phyloP scores from a whole-genome alignment of 192 early-diverging fungal species.

The Dissophora globulifera region DNA sequence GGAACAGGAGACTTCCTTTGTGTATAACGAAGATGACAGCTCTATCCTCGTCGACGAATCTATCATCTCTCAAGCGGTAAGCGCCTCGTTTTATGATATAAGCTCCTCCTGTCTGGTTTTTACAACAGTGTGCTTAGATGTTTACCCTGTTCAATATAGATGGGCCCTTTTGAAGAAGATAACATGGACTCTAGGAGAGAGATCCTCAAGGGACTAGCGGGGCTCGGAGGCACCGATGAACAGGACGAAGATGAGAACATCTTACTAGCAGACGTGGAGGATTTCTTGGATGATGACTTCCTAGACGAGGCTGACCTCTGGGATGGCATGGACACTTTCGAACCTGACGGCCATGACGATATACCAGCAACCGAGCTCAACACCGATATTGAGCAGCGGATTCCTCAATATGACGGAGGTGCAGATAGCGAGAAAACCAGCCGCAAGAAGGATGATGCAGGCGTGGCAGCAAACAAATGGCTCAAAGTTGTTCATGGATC shows the following conservation, averaged over 20 bases:
- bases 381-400: background rate
- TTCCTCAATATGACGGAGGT: slow-evolving; percentile 46
- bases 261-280: slow-evolving; percentile 23
- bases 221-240: slow-evolving; percentile 23
- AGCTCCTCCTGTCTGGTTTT: no score
- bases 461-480: slow-evolving; percentile 4
- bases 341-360: slow-evolving; percentile 3
- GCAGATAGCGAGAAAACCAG: slow-evolving; percentile 1
- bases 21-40: slow-evolving; percentile 34
- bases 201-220: slow-evolving; percentile 24
- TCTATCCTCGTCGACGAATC: slow-evolving; percentile 46
- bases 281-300: slow-evolving; percentile 33
- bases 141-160: no score
- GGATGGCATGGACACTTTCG: slow-evolving; percentile 8
- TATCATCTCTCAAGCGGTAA: slow-evolving; percentile 38
- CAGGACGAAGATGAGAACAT: slow-evolving; percentile 38
- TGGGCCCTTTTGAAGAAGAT: background rate
- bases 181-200: slow-evolving; percentile 25
- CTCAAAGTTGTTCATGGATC: background rate
- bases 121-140: no score
- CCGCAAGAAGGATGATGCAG: no score
- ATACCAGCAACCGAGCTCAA: background rate
- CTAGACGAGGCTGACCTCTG: slow-evolving; percentile 32
- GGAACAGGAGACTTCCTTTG: slow-evolving; percentile 23
- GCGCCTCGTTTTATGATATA: background rate